A percentile compares a stretch with the other conserved stretches of the same genome.
Conservation (phyloP, 106 monocot species). For the Alisma plantagoaquatica region DNA sequence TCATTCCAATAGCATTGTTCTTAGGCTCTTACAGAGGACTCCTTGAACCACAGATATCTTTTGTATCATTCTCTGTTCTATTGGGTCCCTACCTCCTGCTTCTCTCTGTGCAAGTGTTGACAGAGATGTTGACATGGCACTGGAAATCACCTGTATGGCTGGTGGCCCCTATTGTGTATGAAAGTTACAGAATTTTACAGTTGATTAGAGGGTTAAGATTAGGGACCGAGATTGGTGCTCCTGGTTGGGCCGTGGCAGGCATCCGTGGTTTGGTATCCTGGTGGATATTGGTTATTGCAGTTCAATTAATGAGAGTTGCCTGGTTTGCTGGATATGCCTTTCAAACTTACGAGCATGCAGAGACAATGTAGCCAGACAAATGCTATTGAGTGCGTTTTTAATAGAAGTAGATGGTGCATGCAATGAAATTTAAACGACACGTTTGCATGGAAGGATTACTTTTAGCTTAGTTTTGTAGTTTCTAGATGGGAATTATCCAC, state of each 20-base stretch:
- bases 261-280: slow-evolving; percentile 76
- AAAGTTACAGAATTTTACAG: slow-evolving; percentile 77
- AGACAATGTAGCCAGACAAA: too few species aligned
- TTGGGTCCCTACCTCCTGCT: slow-evolving; percentile 84
- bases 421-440: too few species aligned
- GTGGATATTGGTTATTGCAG: slow-evolving; percentile 78
- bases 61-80: slow-evolving; percentile 52
- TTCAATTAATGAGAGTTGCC: slow-evolving; percentile 81
- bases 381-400: too few species aligned
- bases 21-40: slow-evolving; percentile 36
- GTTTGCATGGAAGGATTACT: too few species aligned
- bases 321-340: slow-evolving; percentile 60
- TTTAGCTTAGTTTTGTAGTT: too few species aligned
- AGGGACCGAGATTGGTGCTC: slow-evolving; percentile 57
- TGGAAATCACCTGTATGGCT: slow-evolving; percentile 98
- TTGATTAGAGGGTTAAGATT: slow-evolving; percentile 76
- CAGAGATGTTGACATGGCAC: slow-evolving; percentile 81
- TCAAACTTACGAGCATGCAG: not conserved
- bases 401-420: too few species aligned
- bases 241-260: slow-evolving; percentile 49
- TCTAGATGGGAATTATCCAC: too few species aligned
- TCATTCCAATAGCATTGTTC: slow-evolving; percentile 40
- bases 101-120: slow-evolving; percentile 60
- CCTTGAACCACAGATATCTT: slow-evolving; percentile 37
- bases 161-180: slow-evolving; percentile 75